Evolutionary conservation across 2,329 filamentous ascomycete species (phyloP).

Genomic region (Cladophialophora carrionii): DNA sequence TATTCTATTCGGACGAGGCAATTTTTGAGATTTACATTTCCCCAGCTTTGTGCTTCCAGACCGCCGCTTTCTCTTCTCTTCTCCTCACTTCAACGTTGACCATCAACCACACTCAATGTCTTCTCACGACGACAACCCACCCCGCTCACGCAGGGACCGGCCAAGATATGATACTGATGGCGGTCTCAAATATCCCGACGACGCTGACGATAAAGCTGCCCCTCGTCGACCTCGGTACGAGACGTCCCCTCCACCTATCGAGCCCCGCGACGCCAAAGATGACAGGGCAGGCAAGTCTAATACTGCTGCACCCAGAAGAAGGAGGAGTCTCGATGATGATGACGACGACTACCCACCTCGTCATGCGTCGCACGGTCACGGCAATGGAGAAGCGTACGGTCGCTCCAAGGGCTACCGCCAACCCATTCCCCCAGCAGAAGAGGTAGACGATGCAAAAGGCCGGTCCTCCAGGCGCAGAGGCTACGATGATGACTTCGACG

Average conservation of each 20-base stretch:
- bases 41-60: slow-evolving; percentile 1
- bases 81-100: background rate
- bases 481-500: slow-evolving; percentile 28
- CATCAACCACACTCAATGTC: slow-evolving; percentile 23
- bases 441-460: slow-evolving; percentile 10
- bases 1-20: background rate
- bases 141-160: slow-evolving; percentile 29
- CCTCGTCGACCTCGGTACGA: slow-evolving; percentile 29
- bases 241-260: slow-evolving; percentile 20
- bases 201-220: slow-evolving; percentile 20
- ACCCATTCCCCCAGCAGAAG: slow-evolving; percentile 17
- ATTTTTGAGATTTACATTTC: slow-evolving; percentile 3
- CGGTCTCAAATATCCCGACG: slow-evolving; percentile 22
- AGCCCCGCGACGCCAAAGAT: slow-evolving; percentile 28
- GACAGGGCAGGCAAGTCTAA: slow-evolving; percentile 25
- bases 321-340: slow-evolving; percentile 28
- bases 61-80: background rate
- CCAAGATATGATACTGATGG: slow-evolving; percentile 23
- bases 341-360: slow-evolving; percentile 22
- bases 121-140: slow-evolving; percentile 30
- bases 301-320: slow-evolving; percentile 26
- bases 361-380: slow-evolving; percentile 10
- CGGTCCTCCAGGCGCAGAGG: slow-evolving; percentile 22
- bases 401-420: slow-evolving; percentile 31
- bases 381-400: slow-evolving; percentile 22